Percentiles rank a stretch among this genome's conserved stretches.
Conservation (phyloP, 2,329 filamentous ascomycete species). For the Lecanicillium sp. region DNA sequence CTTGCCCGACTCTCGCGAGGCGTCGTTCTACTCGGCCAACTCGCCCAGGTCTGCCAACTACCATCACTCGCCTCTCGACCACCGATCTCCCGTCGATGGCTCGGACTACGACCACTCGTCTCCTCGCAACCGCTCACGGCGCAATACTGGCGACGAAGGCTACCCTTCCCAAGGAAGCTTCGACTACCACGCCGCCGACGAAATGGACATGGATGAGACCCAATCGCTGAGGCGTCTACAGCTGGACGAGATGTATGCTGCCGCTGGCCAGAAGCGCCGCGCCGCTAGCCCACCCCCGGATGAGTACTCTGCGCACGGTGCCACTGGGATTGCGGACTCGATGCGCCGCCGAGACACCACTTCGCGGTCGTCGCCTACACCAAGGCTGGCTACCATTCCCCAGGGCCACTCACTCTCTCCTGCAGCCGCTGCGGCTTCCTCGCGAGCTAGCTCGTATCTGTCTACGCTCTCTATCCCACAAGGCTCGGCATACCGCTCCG, state of each 20-base stretch:
- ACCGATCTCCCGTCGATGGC: conserved; percentile 35
- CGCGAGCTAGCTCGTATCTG: conserved; percentile 40
- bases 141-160: conserved; percentile 47
- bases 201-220: conserved; percentile 46
- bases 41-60: conserved; percentile 39
- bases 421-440: conserved; percentile 28
- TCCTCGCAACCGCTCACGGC: conserved; percentile 33
- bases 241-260: conserved; percentile 37
- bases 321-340: conserved; percentile 33
- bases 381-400: conserved; percentile 38
- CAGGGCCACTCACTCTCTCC: conserved; percentile 36
- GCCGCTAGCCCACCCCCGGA: conserved; percentile 47
- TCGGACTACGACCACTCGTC: conserved; percentile 43
- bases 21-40: conserved; percentile 37
- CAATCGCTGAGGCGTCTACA: conserved; percentile 42
- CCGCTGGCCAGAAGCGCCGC: conserved; percentile 43
- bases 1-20: conserved; percentile 40
- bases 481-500: conserved; percentile 38
- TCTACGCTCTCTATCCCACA: conserved; percentile 36
- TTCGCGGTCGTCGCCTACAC: conserved; percentile 44
- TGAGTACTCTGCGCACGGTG: conserved; percentile 32
- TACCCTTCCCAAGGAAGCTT: conserved; percentile 37
- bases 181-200: conserved; percentile 29
- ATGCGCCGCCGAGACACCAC: conserved; percentile 40
- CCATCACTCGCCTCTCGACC: conserved; percentile 27